Conservation (phyloP, 371 early-diverging fungal species). For the Enteropsectra breve region DNA sequence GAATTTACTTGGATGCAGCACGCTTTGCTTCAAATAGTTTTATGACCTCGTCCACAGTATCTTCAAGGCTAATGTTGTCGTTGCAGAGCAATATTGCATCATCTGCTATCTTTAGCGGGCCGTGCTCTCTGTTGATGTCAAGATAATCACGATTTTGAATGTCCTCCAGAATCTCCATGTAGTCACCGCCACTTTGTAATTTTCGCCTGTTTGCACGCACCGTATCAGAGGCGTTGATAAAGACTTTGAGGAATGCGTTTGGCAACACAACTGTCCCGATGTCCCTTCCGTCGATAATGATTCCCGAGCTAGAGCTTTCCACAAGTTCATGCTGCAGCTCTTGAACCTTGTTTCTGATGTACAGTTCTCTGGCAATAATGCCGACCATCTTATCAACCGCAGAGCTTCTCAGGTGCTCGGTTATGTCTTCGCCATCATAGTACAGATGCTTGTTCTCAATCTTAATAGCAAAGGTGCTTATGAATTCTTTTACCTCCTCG, state of each 20-base stretch:
- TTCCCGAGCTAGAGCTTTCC: constrained; percentile 60
- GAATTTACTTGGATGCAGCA: no score
- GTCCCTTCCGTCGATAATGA: constrained; percentile 85
- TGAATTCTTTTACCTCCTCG: constrained; percentile 14
- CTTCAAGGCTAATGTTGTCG: constrained; percentile 65
- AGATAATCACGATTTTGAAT: constrained; percentile 65
- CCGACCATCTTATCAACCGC: constrained; percentile 65
- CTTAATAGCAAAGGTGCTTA: constrained; percentile 12
- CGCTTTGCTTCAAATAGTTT: constrained; percentile 56
- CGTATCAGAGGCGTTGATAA: constrained; percentile 66
- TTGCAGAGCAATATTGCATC: constrained; percentile 76
- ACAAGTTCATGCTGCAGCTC: constrained; percentile 64
- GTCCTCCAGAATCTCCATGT: constrained; percentile 47
- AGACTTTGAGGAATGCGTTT: constrained; percentile 75
- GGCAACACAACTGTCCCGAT: constrained; percentile 77
- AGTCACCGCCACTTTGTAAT: constrained; percentile 60
- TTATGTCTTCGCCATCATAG: constrained; percentile 66
- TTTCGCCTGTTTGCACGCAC: constrained; percentile 70
- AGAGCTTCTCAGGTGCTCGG: constrained; percentile 64
- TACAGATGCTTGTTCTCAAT: constrained; percentile 55
- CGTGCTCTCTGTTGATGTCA: constrained; percentile 66
- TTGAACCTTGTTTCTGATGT: constrained; percentile 64
- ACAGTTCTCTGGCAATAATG: constrained; percentile 65
- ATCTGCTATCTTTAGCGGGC: constrained; percentile 68
- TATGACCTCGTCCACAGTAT: constrained; percentile 66